Percentiles rank a stretch among this genome's conserved stretches.
Evolutionary conservation across 1,284 basidiomycete species (phyloP).

Genomic region (Ganoderma sp.): DNA sequence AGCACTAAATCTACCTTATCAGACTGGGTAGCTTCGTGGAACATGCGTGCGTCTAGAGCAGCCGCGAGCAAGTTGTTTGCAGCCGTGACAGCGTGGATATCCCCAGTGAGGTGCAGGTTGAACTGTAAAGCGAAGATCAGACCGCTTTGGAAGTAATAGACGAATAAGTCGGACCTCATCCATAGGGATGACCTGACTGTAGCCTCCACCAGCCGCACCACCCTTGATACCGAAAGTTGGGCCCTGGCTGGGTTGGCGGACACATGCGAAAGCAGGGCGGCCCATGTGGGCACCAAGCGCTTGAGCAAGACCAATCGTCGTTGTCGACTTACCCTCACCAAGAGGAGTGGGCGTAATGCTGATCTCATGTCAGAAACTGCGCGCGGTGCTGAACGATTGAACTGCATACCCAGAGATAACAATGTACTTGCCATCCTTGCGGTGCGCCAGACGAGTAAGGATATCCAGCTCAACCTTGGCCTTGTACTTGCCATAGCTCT

Average conservation of each 20-base stretch:
- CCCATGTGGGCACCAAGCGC: constrained; percentile 95
- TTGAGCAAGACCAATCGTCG: constrained; percentile 96
- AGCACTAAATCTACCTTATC: constrained; percentile 69
- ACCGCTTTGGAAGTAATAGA: neutral
- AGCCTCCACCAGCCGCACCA: constrained; percentile 97
- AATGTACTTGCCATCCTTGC: constrained; percentile 96
- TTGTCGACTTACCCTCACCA: constrained; percentile 99
- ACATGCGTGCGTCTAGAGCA: constrained; percentile 96
- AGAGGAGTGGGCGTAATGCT: constrained; percentile 98
- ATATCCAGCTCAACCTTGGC: constrained; percentile 95
- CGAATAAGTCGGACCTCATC: constrained; percentile 75
- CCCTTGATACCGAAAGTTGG: constrained; percentile 99
- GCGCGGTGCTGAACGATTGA: neutral
- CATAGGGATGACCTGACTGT: constrained; percentile 99
- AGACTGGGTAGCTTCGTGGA: constrained; percentile 96
- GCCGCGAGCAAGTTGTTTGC: constrained; percentile 98
- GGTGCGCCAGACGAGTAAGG: constrained; percentile 83
- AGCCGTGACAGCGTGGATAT: constrained; percentile 97
- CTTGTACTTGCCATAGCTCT: constrained; percentile 96
- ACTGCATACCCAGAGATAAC: constrained; percentile 83
- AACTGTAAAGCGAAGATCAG: constrained; percentile 56
- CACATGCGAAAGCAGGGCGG: constrained; percentile 94
- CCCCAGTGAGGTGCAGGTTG: constrained; percentile 95
- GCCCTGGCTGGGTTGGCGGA: constrained; percentile 98
- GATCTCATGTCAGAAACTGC: neutral